These are phyloP conservation scores for Boletus austroedulis DNA, from an alignment of 1,284 basidiomycete genomes.

Conservation along the genomic window DNA sequence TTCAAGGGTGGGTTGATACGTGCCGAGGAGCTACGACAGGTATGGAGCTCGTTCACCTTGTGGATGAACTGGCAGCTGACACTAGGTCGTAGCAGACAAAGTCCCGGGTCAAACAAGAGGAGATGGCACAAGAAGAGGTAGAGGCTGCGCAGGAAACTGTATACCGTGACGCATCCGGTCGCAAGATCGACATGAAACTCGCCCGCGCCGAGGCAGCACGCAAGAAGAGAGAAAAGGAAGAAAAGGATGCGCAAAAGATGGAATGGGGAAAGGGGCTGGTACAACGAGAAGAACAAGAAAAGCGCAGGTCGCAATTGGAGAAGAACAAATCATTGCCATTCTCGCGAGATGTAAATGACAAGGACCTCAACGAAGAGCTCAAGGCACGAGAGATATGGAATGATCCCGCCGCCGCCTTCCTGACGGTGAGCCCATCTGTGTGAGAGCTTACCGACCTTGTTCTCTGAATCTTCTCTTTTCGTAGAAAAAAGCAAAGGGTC, in stretches of 20 bases:
- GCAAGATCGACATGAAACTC: conserved; percentile 85
- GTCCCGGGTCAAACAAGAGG: conserved; percentile 41
- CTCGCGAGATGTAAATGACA: conserved; percentile 80
- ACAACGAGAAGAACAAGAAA: conserved; percentile 78
- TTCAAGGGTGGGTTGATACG: conserved; percentile 78
- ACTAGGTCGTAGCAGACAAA: conserved; percentile 38
- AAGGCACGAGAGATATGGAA: conserved; percentile 85
- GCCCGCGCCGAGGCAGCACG: conserved; percentile 79
- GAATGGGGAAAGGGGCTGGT: conserved; percentile 96
- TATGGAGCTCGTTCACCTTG: conserved; percentile 7
- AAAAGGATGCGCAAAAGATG: conserved; percentile 86
- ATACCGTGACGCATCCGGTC: conserved; percentile 88
- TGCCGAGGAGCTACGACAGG: conserved; percentile 60
- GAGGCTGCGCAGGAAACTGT: conserved; percentile 83
- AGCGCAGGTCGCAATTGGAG: conserved; percentile 60
- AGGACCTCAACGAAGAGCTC: conserved; percentile 79
- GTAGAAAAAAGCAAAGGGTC: conserved; percentile 76
- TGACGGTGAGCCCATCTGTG: conserved; percentile 61
- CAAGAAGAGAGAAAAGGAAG: conserved; percentile 73
- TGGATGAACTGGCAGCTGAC: conserved; percentile 5
- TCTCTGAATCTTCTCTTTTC: conserved; percentile 5
- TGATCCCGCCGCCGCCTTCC: conserved; percentile 91
- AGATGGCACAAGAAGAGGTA: conserved; percentile 48
- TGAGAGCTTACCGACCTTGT: not conserved
- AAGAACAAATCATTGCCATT: conserved; percentile 66